A percentile compares a stretch with the other conserved stretches of the same genome.
Conservation (phyloP, 805 yeast genomes). For the Komagataella pseudopastoris region DNA sequence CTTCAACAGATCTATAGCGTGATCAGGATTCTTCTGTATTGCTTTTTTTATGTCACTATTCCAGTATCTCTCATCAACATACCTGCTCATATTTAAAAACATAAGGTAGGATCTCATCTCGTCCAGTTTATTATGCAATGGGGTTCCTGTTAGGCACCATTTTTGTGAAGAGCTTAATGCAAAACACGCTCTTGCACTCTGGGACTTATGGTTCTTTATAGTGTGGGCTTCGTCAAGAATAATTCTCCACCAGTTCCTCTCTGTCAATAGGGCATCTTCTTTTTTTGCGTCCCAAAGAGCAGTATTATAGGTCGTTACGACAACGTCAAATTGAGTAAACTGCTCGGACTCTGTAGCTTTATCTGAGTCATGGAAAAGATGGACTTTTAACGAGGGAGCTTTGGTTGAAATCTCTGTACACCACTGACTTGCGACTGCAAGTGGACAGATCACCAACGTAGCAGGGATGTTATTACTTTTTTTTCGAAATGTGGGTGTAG, state of each 20-base stretch:
- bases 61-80: conserved; percentile 8
- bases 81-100: conserved; percentile 14
- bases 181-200: conserved; percentile 30
- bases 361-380: conserved; percentile 17
- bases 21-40: conserved; percentile 23
- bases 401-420: conserved; percentile 19
- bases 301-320: conserved; percentile 18
- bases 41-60: conserved; percentile 22
- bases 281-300: conserved; percentile 8
- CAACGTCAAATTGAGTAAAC: conserved; percentile 16
- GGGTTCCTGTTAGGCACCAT: conserved; percentile 57
- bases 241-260: conserved; percentile 31
- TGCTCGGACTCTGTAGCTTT: conserved; percentile 7
- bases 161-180: conserved; percentile 26
- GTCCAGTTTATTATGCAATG: conserved; percentile 40
- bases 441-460: conserved; percentile 27
- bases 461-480: conserved; percentile 9
- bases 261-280: conserved; percentile 12
- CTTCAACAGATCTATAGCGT: conserved; percentile 16
- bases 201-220: conserved; percentile 36
- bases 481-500: conserved; percentile 3
- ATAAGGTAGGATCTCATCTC: conserved; percentile 38
- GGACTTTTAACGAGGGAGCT: conserved; percentile 18
- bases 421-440: conserved; percentile 29
- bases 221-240: conserved; percentile 55